Percentiles rank a stretch among this genome's conserved stretches.
Evolutionary conservation across 306 rosid genomes (phyloP).

Genomic region (Lablab purpureus): DNA sequence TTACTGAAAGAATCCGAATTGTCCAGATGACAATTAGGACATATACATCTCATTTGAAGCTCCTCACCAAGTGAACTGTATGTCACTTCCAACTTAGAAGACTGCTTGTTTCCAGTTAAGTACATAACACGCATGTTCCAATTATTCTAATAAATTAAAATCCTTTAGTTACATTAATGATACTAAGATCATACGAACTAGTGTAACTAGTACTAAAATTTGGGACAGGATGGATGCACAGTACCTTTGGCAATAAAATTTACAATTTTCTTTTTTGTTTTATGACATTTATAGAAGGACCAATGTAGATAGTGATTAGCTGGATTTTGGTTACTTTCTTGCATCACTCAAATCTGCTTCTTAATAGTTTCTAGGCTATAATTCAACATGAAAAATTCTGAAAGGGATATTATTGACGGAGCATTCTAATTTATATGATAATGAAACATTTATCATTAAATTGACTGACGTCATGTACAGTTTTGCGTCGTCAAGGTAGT

Average conservation of each 20-base stretch:
- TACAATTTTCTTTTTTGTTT: neutral
- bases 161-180: neutral
- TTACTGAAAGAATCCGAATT: slow-evolving; percentile 64
- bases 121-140: slow-evolving; percentile 39
- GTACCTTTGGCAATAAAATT: slow-evolving; percentile 1
- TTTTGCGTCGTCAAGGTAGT: neutral
- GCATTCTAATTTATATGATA: slow-evolving; percentile 1
- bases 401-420: slow-evolving; percentile 11
- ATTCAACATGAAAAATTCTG: neutral
- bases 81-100: slow-evolving; percentile 64
- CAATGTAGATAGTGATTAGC: slow-evolving; percentile 11
- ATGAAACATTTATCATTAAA: slow-evolving; percentile 5
- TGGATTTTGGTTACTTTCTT: slow-evolving; percentile 26
- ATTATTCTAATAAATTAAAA: slow-evolving; percentile 28
- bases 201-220: slow-evolving; percentile 8
- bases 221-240: neutral
- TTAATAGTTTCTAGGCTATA: slow-evolving; percentile 15
- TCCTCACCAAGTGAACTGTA: slow-evolving; percentile 67
- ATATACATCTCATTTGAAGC: slow-evolving; percentile 69
- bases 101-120: slow-evolving; percentile 73
- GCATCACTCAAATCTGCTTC: neutral
- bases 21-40: slow-evolving; percentile 79
- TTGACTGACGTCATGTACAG: neutral
- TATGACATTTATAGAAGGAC: neutral
- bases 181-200: slow-evolving; percentile 20